Percentiles rank a stretch among this genome's conserved stretches.
phyloP scores from a whole-genome alignment of 441 rosid genomes.

The Rhodomyrtus psidioides region DNA sequence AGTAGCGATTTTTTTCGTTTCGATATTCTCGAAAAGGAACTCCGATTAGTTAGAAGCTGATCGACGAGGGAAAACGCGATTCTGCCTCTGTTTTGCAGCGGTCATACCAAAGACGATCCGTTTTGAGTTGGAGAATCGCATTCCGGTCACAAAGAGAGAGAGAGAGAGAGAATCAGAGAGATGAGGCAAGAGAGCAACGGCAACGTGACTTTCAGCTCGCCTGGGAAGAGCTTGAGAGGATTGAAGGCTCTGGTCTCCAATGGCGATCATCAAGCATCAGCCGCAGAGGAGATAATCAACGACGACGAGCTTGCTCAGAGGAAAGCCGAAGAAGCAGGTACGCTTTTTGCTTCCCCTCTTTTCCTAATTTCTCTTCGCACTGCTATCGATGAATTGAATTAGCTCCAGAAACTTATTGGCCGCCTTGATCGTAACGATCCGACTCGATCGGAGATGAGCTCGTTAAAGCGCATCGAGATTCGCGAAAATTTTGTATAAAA shows the following conservation, averaged over 20 bases:
- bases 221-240: slow-evolving; percentile 51
- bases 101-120: neutral
- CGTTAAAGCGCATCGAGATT: neutral
- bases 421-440: neutral
- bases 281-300: slow-evolving; percentile 37
- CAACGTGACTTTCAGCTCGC: slow-evolving; percentile 23
- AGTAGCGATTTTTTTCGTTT: neutral
- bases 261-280: slow-evolving; percentile 23
- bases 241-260: slow-evolving; percentile 30
- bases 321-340: slow-evolving; percentile 97
- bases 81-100: neutral
- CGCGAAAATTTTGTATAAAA: neutral
- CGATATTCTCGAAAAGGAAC: neutral
- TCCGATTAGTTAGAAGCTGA: neutral
- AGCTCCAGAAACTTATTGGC: neutral
- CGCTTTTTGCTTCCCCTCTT: neutral
- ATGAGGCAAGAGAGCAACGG: slow-evolving; percentile 64
- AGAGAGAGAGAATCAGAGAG: neutral
- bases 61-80: neutral
- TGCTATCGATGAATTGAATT: neutral
- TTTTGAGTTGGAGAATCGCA: neutral
- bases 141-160: neutral
- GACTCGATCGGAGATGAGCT: neutral
- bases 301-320: slow-evolving; percentile 76
- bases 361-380: neutral